Evolutionary conservation across 805 yeast species (phyloP), one percentile per base, ranked within the genome.

Genomic region (Lachancea dasiensis): DNA sequence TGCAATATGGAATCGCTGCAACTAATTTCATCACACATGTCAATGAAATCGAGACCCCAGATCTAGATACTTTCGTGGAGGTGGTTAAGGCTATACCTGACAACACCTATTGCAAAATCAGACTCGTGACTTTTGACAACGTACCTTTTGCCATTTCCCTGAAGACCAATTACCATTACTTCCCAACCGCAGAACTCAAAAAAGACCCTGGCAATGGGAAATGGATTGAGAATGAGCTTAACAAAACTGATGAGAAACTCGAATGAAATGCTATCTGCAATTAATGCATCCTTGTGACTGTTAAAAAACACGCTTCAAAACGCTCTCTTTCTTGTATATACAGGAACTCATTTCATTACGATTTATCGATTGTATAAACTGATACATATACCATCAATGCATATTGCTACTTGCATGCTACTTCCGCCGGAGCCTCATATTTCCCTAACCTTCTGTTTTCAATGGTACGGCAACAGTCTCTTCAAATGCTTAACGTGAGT

Each of bases 21-120:
- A 83, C 94, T 2, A 81, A 82, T 51, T 87, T 86, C 66, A 82
- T 87, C 40, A 87, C 97, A 1, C 95, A 86, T 56, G 86, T 87
- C 31, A 85, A 87, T 57, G 95, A 85, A 38, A 52, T 63, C 13
- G 77, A 80, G 33, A 85, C 95, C 0, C 77, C 77, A 6, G 83
- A 79, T 30, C 58, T 89, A 39, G 81, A 76, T 20, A 68, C 78
- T 3, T 87, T 89, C 51, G 63, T 83, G 44, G 61, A 65, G 16
- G 81, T 74, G 34, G 84, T 83, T n/a, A 75, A 73, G 46, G 60
- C 68, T 13, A 81, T 87, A 34, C 81, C 86, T 4, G 95, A 87
- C 51, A 75, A 78, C 47, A 77, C 89, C 3, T 89, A 86, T 52
- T 81, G 86, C 51, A 83, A 86, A 52, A 63, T 89, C 44, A 75